Evolutionary conservation across 345 rosid species (phyloP).

Genomic region (Hypericum androsaemum): DNA sequence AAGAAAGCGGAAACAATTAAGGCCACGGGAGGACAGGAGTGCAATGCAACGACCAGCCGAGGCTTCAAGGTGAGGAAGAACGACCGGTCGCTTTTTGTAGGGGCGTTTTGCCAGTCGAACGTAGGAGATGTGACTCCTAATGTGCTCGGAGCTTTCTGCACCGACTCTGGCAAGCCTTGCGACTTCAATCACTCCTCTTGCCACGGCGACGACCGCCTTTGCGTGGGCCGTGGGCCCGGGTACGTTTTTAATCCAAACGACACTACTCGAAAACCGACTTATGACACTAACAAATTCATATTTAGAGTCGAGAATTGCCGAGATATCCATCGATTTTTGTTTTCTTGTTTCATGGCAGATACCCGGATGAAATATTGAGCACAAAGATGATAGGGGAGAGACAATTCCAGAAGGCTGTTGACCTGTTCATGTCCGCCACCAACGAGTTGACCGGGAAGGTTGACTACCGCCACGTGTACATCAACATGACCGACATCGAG

Average conservation of each 20-base stretch:
- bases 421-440: slow-evolving; percentile 32
- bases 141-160: slow-evolving; percentile 53
- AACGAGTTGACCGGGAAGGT: slow-evolving; percentile 31
- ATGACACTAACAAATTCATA: too few relatives aligned
- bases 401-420: slow-evolving; percentile 34
- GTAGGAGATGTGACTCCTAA: slow-evolving; percentile 55
- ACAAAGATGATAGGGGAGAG: slow-evolving; percentile 46
- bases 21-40: slow-evolving; percentile 40
- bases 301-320: too few relatives aligned
- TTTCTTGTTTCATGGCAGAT: slow-evolving; percentile 15
- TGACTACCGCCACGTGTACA: slow-evolving; percentile 35
- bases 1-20: slow-evolving; percentile 24
- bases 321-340: too few relatives aligned
- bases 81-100: slow-evolving; percentile 34
- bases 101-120: slow-evolving; percentile 55
- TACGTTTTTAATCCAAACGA: slow-evolving; percentile 2
- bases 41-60: slow-evolving; percentile 36
- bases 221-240: slow-evolving; percentile 59
- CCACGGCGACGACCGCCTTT: slow-evolving; percentile 37
- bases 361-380: slow-evolving; percentile 46
- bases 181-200: slow-evolving; percentile 59
- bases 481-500: slow-evolving; percentile 38
- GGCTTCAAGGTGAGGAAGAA: slow-evolving; percentile 44
- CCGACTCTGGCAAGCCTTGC: slow-evolving; percentile 36
- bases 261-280: too few relatives aligned